Conservation (phyloP, 1,284 basidiomycete genomes). For the Moesziomyces sp. region DNA sequence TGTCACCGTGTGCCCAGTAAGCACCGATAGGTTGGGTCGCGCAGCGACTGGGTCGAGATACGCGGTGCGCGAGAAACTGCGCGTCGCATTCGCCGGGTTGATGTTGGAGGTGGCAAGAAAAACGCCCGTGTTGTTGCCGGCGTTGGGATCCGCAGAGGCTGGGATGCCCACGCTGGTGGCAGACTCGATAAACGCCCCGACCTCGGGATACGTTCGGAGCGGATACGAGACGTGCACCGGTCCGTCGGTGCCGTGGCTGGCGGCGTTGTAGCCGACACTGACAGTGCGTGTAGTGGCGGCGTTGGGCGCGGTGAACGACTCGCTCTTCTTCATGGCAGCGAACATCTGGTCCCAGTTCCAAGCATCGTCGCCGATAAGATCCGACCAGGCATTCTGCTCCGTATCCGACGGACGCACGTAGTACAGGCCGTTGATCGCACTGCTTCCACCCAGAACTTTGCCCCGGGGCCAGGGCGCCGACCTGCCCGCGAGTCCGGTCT, state of each 20-base stretch:
- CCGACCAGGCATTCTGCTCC: constrained; percentile 54
- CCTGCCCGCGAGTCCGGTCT: constrained; percentile 26
- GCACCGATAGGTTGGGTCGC: constrained; percentile 75
- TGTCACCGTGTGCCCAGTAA: constrained; percentile 75
- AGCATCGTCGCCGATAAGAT: constrained; percentile 30
- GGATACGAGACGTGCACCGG: constrained; percentile 69
- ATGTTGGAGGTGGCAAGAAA: constrained; percentile 76
- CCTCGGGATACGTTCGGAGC: constrained; percentile 37
- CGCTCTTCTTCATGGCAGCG: constrained; percentile 70
- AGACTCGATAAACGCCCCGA: constrained; percentile 49
- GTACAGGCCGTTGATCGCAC: constrained; percentile 62
- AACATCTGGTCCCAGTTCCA: constrained; percentile 57
- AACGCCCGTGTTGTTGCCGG: constrained; percentile 72
- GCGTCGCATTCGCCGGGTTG: constrained; percentile 75
- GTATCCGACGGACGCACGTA: constrained; percentile 44
- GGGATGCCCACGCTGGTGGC: constrained; percentile 69
- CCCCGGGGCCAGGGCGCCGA: constrained; percentile 24
- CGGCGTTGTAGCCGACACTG: constrained; percentile 59
- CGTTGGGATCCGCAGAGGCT: constrained; percentile 70
- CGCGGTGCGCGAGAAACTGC: constrained; percentile 76
- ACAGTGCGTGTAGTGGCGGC: constrained; percentile 32
- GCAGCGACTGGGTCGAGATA: constrained; percentile 77
- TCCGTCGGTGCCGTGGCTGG: constrained; percentile 71
- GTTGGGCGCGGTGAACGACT: constrained; percentile 70
- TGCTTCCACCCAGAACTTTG: constrained; percentile 58